Conservation (phyloP, 805 yeast species). For the Yarrowia sp. region DNA sequence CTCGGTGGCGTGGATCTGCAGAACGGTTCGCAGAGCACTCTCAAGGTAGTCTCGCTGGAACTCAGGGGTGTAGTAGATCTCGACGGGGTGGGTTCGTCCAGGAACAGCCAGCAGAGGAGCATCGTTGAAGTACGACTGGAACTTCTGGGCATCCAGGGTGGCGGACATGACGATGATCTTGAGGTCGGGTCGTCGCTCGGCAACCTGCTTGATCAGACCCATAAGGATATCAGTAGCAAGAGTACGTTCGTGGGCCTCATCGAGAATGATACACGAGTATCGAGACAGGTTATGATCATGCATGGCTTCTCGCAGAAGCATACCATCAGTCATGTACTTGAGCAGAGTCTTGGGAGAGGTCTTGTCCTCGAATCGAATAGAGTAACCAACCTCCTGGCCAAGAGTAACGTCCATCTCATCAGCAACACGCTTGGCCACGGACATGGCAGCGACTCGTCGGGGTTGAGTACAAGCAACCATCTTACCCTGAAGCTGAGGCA, state of each 20-base stretch:
- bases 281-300: constrained; percentile 78
- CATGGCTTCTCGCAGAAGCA: constrained; percentile 96
- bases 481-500: constrained; percentile 79
- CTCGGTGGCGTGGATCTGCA: constrained; percentile 96
- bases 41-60: constrained; percentile 92
- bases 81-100: constrained; percentile 97
- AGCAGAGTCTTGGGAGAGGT: constrained; percentile 76
- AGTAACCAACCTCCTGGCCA: constrained; percentile 95
- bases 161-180: constrained; percentile 97
- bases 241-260: constrained; percentile 98
- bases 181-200: constrained; percentile 76
- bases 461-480: constrained; percentile 96
- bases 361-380: constrained; percentile 89
- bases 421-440: constrained; percentile 95
- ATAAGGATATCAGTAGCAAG: constrained; percentile 92
- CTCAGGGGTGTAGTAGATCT: constrained; percentile 94
- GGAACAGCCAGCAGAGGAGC: constrained; percentile 97
- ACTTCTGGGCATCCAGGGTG: constrained; percentile 94
- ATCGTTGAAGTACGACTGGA: constrained; percentile 80
- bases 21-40: constrained; percentile 90
- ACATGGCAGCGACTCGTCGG: constrained; percentile 98
- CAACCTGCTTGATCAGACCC: constrained; percentile 87
- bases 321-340: constrained; percentile 98
- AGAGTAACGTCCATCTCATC: constrained; percentile 92
- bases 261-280: constrained; percentile 87